Evolutionary conservation across 2,329 filamentous ascomycete species (phyloP).

Genomic region (Pyricularia pennisetigena): DNA sequence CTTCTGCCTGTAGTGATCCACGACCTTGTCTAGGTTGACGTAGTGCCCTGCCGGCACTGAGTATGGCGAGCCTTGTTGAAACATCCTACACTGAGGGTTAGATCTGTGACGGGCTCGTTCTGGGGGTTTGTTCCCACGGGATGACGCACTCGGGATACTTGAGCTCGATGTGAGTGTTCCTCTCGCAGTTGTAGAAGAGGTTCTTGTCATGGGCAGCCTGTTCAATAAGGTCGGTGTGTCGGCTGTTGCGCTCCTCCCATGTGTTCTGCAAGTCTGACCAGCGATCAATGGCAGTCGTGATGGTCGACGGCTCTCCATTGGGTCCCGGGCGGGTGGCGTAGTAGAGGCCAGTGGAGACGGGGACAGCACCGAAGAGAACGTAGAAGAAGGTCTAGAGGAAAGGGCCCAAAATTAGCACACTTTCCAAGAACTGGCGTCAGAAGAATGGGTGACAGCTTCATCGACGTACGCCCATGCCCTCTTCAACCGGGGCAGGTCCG

Average conservation of each 20-base stretch:
- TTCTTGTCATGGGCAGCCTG: constrained; percentile 49
- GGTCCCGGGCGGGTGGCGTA: constrained; percentile 34
- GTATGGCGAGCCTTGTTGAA: constrained; percentile 38
- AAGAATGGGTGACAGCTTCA: background rate
- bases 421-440: background rate
- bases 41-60: constrained; percentile 47
- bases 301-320: constrained; percentile 37
- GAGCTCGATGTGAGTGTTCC: constrained; percentile 39
- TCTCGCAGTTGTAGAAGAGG: constrained; percentile 36
- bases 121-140: background rate
- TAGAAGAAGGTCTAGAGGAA: constrained; percentile 36
- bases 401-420: background rate
- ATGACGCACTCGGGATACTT: constrained; percentile 47
- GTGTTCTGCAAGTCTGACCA: constrained; percentile 35
- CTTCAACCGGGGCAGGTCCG: constrained; percentile 31
- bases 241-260: constrained; percentile 41
- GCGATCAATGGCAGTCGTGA: constrained; percentile 35
- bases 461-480: constrained; percentile 45
- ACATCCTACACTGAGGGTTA: constrained; percentile 25
- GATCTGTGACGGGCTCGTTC: background rate
- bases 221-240: constrained; percentile 41
- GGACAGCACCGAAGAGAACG: constrained; percentile 32
- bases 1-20: constrained; percentile 46
- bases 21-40: constrained; percentile 43
- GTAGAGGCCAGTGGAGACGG: constrained; percentile 35